Conservation (phyloP, 805 yeast genomes). For the Ogataea salicorniae region DNA sequence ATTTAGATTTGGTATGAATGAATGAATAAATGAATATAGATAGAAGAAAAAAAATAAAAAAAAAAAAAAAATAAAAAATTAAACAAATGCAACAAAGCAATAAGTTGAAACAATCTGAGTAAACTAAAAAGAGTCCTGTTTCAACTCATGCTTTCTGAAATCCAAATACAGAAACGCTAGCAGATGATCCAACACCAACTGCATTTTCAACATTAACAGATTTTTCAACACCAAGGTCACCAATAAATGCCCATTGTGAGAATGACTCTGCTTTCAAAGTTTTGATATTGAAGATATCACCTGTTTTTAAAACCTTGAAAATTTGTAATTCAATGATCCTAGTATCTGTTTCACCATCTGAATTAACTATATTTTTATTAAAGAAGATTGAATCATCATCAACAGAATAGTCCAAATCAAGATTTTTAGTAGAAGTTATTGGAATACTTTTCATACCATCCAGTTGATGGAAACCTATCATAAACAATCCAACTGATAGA, state of each 20-base stretch:
- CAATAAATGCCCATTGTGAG: conserved; percentile 16
- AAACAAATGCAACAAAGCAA: background rate
- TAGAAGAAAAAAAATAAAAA: background rate
- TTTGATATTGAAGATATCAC: conserved; percentile 16
- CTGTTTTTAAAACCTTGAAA: conserved; percentile 17
- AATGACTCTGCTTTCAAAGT: conserved; percentile 3
- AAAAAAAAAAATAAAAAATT: too few species aligned
- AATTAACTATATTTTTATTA: background rate
- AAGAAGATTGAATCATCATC: conserved; percentile 20
- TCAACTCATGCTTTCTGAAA: conserved; percentile 1
- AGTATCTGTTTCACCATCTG: background rate
- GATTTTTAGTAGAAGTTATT: background rate
- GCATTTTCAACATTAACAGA: background rate
- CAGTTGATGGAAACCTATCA: conserved; percentile 15
- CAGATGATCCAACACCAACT: conserved; percentile 12
- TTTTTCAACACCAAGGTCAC: conserved; percentile 11
- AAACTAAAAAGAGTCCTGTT: too few species aligned
- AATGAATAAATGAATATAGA: background rate
- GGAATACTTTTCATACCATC: conserved; percentile 19
- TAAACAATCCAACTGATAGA: conserved; percentile 14
- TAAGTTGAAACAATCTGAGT: background rate
- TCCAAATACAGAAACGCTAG: conserved; percentile 12
- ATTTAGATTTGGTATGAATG: background rate
- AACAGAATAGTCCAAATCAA: conserved; percentile 10
- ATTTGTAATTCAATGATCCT: conserved; percentile 6